These are phyloP conservation scores for Globisporangium emineosum DNA, from an alignment of 352 stramenopile species.

Conservation along the genomic window DNA sequence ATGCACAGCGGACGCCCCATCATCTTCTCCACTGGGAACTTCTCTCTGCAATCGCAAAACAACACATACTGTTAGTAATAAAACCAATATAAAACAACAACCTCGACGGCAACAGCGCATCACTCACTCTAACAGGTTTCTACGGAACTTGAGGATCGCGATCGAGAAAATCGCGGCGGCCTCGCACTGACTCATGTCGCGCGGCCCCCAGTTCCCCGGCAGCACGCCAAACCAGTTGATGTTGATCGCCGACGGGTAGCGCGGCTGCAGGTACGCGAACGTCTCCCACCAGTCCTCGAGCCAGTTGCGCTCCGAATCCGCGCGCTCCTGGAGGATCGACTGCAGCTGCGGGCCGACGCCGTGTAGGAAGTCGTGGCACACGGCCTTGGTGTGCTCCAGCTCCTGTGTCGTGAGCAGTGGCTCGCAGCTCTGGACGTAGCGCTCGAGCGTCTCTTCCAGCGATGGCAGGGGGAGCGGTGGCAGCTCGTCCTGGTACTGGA, in stretches of 20 bases:
- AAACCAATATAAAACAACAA: not conserved
- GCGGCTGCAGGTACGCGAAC: conserved; percentile 93
- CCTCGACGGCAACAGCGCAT: not conserved
- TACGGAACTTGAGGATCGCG: conserved; percentile 90
- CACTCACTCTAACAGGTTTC: conserved; percentile 83
- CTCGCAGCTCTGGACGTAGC: conserved; percentile 91
- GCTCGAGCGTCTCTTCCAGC: conserved; percentile 91
- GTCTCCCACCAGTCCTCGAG: conserved; percentile 97
- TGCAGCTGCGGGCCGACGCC: conserved; percentile 90
- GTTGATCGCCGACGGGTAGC: conserved; percentile 95
- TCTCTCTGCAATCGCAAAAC: conserved; percentile 53
- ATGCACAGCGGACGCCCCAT: conserved; percentile 93
- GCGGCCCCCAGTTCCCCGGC: conserved; percentile 87
- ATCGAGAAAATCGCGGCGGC: conserved; percentile 83
- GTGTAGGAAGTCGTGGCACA: conserved; percentile 89
- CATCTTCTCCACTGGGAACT: conserved; percentile 91
- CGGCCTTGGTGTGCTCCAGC: conserved; percentile 88
- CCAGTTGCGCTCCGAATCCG: conserved; percentile 85
- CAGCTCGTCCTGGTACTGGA: conserved; percentile 85
- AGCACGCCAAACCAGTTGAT: conserved; percentile 98
- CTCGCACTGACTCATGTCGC: conserved; percentile 91
- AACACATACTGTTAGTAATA: conserved; percentile 5
- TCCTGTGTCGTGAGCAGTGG: conserved; percentile 85
- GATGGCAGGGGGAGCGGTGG: conserved; percentile 91
- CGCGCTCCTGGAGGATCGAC: conserved; percentile 79